Evolutionary conservation across 2,329 filamentous ascomycete species (phyloP), one percentile per base, ranked within the genome.

Genomic region (Cadophora sp.): DNA sequence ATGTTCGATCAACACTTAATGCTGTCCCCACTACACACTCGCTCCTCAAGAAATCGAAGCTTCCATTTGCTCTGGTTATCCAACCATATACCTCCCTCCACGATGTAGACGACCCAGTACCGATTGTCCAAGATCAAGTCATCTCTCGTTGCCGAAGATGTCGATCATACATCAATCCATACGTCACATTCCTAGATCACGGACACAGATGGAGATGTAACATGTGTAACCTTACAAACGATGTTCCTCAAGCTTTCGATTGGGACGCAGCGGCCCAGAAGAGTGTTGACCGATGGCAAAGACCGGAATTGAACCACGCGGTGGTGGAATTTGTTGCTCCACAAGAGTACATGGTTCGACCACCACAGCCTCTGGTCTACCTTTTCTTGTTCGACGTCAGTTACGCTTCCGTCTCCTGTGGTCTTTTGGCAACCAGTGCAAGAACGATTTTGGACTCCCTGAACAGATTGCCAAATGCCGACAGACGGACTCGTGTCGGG

Each of bases 311-410:
- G 68, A 99, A 99, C 81, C 91, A 97, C 78, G 87, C 94, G n/a
- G 94, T 98, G 43, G 94, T 97, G 68, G 96, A 99, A 77, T 99
- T 97, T 77, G 92, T 99, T 72, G 96, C 96, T 14, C 96, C 96
- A 1, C 96, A 99, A 80, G 96, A 99, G 81, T 99, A 99, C 81
- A 99, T 99, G 96, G 96, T 99, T 43, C 91, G 96, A 68, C 94
- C 96, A 65, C 96, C 96, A 53, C 95, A 97, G 80, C 96, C 96
- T 47, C 84, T 98, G 47, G 95, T 97, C 47, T 98, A 98, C 78
- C 86, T 97, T 16, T 98, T 98, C 85, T 84, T 97, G 47, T 93
- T 98, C 76, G 95, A 97, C 75, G 94, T 97, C 70, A 97, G 93
- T 83, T 96, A 94, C 75, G 89, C 93, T 14, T 89, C 95, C 39